Evolutionary conservation across 441 rosid species (phyloP), one percentile per base, ranked within the genome.

Genomic region (Populus hybrid): DNA sequence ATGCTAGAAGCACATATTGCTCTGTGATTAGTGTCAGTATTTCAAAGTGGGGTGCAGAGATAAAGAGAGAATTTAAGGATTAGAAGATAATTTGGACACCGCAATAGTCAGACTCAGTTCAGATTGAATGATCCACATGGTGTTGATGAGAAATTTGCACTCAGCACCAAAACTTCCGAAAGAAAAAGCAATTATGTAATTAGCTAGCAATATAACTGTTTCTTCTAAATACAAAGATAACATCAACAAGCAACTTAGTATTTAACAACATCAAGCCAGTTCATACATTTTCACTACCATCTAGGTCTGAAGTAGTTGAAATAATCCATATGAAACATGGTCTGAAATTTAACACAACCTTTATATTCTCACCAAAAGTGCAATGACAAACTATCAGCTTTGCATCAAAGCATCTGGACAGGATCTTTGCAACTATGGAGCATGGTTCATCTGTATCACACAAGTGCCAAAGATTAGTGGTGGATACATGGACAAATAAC

Each of bases 321-420:
- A 53, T 3, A 8, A 57, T 30, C 40, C 59, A 32, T 24, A 28
- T 73, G 30, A 76, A 64, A 76, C 77, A n/a, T 26, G 34, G 69
- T 71, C 71, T 10, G n/a, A 30, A 26, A 21, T 64, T 75, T 63
- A 80, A 70, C 73, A 76, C 67, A 63, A 92, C 98, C 98, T 87
- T 87, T 30, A 70, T 74, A 82, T 81, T 81, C 80, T 88, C 75
- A 71, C 74, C 82, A 75, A 82, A 68, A 40, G 82, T 86, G 87
- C 93, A 92, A 67, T 78, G 85, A 81, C 98, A 95, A 80, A 93
- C 93, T 53, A 85, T 84, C 67, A 94, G 85, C 84, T 91, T 94
- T 26, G 91, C 99, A 40, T 94, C 98, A 84, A 94, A 82, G 82
- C 81, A 82, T 84, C 86, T 90, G 35, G 98, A 89, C 81, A 88